Evolutionary conservation across 1,139 yeast species (phyloP), one percentile per base, ranked within the genome.

Genomic region (Candida mesenterica): DNA sequence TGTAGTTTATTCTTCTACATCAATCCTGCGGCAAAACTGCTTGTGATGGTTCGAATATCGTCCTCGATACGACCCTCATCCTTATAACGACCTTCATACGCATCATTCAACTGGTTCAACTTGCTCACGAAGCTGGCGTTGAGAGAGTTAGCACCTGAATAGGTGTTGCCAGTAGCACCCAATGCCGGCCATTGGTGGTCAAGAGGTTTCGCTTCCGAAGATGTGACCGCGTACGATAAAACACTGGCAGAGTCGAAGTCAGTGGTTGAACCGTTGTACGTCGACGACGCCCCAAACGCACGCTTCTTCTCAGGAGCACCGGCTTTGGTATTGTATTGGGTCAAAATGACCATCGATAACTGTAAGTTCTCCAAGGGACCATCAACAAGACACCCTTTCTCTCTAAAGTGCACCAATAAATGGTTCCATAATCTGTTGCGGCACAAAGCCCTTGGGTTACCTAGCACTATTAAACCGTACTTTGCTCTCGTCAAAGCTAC

Each of bases 401-500:
- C 94, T 58, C 95, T 72, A 62, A 78, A 89, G 57, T 87, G 95
- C 32, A 79, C 62, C 45, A 90, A 66, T 44, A 90, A 63, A 45
- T 80, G 84, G 48, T 81, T 82, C 97, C 97, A 90, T 44, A 90
- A 63, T 13, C 71, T 59, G 56, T 87, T 85, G 41, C 77, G 73
- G 32, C 87, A 74, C 46, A 90, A 68, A 0, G 94, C 80, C 41
- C 83, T 67, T 4, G 96, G 95, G 52, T 89, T 89, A 40, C 97
- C 97, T 36, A 90, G 65, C 20, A 89, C 76, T 10, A 86, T 73
- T 45, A 89, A 61, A 5, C 97, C 97, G 54, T 78, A 89, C 55
- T 82, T 85, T 24, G 96, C 96, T 59, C 97, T 77, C 2, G 97
- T 89, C 38, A 90, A 66, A 2, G 96, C 97, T 34, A 90, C 97